A percentile compares a stretch with the other conserved stretches of the same genome.
These are phyloP conservation scores for Aaosphaeria pasadenensis DNA, from an alignment of 2,329 filamentous ascomycete genomes.

Conservation along the genomic window DNA sequence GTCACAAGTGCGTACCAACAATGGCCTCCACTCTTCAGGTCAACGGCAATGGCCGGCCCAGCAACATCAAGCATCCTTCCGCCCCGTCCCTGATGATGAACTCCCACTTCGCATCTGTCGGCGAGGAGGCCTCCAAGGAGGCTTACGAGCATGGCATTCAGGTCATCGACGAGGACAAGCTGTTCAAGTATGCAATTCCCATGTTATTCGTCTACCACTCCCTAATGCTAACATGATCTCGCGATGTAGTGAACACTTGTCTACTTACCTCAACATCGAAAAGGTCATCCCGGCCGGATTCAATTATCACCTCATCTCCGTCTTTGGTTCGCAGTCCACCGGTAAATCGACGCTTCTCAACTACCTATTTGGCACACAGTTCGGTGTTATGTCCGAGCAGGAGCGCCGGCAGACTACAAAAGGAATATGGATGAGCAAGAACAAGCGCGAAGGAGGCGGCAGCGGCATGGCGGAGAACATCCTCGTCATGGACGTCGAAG, in stretches of 20 bases:
- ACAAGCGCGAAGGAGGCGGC: slow-evolving; percentile 61
- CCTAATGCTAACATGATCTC: slow-evolving; percentile 16
- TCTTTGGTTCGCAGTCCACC: slow-evolving; percentile 97
- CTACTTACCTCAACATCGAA: slow-evolving; percentile 76
- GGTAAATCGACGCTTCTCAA: slow-evolving; percentile 98
- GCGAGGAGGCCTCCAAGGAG: slow-evolving; percentile 60
- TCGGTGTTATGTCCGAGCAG: slow-evolving; percentile 95
- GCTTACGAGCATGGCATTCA: slow-evolving; percentile 92
- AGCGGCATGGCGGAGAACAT: slow-evolving; percentile 91
- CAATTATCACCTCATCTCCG: slow-evolving; percentile 98
- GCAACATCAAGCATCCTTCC: slow-evolving; percentile 39
- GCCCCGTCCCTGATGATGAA: slow-evolving; percentile 60
- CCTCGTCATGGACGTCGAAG: slow-evolving; percentile 98
- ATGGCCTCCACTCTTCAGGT: slow-evolving; percentile 33
- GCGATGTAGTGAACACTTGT: slow-evolving; percentile 65
- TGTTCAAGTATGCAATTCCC: slow-evolving; percentile 74
- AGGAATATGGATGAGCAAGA: slow-evolving; percentile 99
- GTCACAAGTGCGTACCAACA: slow-evolving; percentile 5
- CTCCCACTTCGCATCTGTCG: slow-evolving; percentile 72
- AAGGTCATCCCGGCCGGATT: slow-evolving; percentile 85
- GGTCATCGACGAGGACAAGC: slow-evolving; percentile 93
- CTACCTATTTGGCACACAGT: slow-evolving; percentile 90
- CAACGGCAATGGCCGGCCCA: slow-evolving; percentile 35
- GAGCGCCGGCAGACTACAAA: slow-evolving; percentile 96
- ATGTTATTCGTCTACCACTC: not conserved